phyloP scores from a whole-genome alignment of 345 rosid species.

The Eucalyptus pumila region DNA sequence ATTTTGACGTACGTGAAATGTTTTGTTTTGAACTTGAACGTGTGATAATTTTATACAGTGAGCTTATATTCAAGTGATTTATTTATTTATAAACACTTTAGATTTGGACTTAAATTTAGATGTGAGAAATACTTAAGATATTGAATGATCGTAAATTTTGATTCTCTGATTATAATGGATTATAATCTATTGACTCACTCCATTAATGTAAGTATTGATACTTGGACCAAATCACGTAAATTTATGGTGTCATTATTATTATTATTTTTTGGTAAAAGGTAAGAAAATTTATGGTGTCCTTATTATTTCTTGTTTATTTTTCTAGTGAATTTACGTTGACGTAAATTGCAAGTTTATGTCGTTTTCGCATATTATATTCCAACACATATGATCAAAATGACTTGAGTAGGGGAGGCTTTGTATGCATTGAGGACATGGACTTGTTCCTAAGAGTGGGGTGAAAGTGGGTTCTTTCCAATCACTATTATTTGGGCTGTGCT shows the following conservation, averaged over 20 bases:
- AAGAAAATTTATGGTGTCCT: accelerated
- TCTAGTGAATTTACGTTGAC: too few relatives aligned
- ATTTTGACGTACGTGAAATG: accelerated
- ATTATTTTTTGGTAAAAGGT: too few relatives aligned
- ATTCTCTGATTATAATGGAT: accelerated
- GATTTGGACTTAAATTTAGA: accelerated
- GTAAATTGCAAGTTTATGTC: accelerated
- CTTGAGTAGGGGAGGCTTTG: background rate
- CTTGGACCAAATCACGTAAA: accelerated
- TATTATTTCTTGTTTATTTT: too few relatives aligned
- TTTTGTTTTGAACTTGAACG: too few relatives aligned
- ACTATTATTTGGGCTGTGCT: background rate
- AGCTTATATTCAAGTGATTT: accelerated
- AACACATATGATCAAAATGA: too few relatives aligned
- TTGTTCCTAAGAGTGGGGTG: background rate
- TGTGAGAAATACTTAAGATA: too few relatives aligned
- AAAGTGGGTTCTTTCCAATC: background rate
- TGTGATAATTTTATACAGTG: accelerated
- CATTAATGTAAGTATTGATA: accelerated
- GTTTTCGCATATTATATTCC: accelerated
- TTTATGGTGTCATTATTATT: too few relatives aligned
- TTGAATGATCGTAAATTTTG: too few relatives aligned
- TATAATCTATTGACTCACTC: accelerated
- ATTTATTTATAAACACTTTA: accelerated
- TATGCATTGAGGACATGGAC: background rate